These are phyloP conservation scores for Populus simonii DNA, from an alignment of 345 rosid genomes.

Conservation along the genomic window DNA sequence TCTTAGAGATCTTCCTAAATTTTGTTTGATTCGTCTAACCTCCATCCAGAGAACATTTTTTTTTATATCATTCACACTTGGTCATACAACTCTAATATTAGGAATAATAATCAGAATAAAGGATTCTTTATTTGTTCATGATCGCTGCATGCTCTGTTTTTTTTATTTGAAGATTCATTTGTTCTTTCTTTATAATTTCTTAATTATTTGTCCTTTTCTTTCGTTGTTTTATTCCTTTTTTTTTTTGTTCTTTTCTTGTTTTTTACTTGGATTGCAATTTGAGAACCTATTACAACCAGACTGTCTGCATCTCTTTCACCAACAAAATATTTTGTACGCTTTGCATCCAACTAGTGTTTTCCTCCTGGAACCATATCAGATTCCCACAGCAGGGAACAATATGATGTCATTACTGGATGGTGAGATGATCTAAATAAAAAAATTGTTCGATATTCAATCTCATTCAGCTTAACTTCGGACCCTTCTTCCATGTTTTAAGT, in stretches of 20 bases:
- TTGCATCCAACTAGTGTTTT: not conserved
- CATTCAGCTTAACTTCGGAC: not conserved
- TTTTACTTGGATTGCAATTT: not conserved
- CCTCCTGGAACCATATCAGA: not conserved
- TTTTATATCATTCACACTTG: not conserved
- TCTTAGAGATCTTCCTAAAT: not conserved
- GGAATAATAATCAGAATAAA: not conserved
- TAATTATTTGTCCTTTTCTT: not conserved
- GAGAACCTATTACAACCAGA: not conserved
- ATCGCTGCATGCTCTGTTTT: not conserved
- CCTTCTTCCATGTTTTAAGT: not conserved
- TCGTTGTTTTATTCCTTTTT: not conserved
- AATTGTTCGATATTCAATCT: not conserved
- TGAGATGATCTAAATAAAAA: not conserved
- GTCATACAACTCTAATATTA: not conserved
- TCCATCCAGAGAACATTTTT: too few relatives aligned
- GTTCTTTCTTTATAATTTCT: not conserved
- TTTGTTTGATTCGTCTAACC: not conserved
- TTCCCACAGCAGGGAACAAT: not conserved
- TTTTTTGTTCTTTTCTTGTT: too few relatives aligned
- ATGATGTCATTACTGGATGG: not conserved
- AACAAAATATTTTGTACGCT: not conserved
- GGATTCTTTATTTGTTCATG: not conserved
- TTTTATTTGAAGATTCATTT: not conserved
- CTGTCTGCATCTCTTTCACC: not conserved